Percentiles rank a stretch among this genome's conserved stretches.
Conservation (phyloP, 2,329 filamentous ascomycete species). For the Microthyrium microscopicum region DNA sequence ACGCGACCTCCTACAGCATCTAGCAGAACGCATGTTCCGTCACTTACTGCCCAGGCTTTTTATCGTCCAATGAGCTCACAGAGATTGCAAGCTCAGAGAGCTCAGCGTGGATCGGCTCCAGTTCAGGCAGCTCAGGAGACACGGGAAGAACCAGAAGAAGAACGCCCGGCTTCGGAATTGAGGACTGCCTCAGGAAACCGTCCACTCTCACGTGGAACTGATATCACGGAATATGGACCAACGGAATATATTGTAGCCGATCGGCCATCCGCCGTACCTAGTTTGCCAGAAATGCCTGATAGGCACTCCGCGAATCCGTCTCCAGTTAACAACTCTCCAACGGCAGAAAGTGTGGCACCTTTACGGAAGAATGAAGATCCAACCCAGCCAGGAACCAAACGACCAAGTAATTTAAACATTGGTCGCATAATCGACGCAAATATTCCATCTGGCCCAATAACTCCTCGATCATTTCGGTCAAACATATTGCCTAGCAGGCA, state of each 20-base stretch:
- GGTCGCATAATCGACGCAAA: neutral
- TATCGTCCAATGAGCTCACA: constrained; percentile 96
- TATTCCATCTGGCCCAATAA: constrained; percentile 43
- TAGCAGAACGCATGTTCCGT: constrained; percentile 77
- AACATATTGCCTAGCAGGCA: constrained; percentile 42
- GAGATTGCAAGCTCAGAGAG: constrained; percentile 77
- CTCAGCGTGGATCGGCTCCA: constrained; percentile 26
- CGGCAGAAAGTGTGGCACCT: constrained; percentile 64
- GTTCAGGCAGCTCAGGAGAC: constrained; percentile 14
- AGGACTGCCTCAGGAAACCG: constrained; percentile 19
- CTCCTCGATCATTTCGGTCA: constrained; percentile 60
- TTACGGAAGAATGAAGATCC: constrained; percentile 22
- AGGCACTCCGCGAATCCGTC: constrained; percentile 58
- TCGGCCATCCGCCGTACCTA: too few species aligned
- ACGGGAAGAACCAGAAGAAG: constrained; percentile 12
- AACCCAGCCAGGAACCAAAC: constrained; percentile 1
- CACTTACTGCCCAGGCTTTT: constrained; percentile 76
- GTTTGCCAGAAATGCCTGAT: constrained; percentile 33
- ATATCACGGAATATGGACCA: constrained; percentile 66
- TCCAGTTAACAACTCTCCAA: constrained; percentile 42
- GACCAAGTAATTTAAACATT: constrained; percentile 1
- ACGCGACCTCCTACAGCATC: constrained; percentile 46
- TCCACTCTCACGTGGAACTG: constrained; percentile 52
- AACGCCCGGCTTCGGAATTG: constrained; percentile 8
- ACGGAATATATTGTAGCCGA: too few species aligned